Evolutionary conservation across 2,329 filamentous ascomycete genomes (phyloP).

Genomic region (Epichloe festucae): DNA sequence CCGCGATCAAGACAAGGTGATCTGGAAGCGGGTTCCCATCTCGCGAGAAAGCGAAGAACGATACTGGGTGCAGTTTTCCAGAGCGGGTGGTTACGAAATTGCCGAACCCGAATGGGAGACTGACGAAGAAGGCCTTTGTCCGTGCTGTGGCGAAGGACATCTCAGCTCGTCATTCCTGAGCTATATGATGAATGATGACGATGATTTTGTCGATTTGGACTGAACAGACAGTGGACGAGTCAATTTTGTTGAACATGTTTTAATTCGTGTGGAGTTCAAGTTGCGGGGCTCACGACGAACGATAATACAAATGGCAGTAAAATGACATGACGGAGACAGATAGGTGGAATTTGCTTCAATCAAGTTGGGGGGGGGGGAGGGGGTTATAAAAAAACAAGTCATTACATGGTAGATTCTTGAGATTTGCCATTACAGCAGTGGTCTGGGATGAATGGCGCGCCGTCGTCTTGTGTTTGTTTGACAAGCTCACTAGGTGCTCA

Average conservation of each 20-base stretch:
- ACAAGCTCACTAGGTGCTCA: not conserved
- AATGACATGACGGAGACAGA: not conserved
- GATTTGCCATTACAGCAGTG: not conserved
- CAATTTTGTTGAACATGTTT: not conserved
- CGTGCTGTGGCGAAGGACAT: conserved; percentile 27
- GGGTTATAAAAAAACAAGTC: too few relatives aligned
- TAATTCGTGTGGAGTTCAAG: not conserved
- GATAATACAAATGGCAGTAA: not conserved
- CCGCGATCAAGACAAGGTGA: conserved; percentile 29
- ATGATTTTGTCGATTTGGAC: conserved; percentile 1
- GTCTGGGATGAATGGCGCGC: not conserved
- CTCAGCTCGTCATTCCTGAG: conserved; percentile 23
- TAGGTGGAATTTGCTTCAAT: not conserved
- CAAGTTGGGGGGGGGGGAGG: not conserved
- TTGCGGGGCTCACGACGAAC: too few relatives aligned
- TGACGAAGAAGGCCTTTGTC: conserved; percentile 24
- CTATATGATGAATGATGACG: conserved; percentile 12
- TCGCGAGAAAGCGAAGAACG: conserved; percentile 27
- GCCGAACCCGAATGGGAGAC: conserved; percentile 19
- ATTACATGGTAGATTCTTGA: not conserved
- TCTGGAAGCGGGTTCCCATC: conserved; percentile 38
- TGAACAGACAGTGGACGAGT: not conserved
- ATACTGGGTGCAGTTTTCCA: conserved; percentile 35
- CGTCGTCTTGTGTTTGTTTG: not conserved
- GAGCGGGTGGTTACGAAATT: conserved; percentile 25